Conservation (phyloP, 2,329 filamentous ascomycete genomes). For the Ophiostoma triangulosporum region DNA sequence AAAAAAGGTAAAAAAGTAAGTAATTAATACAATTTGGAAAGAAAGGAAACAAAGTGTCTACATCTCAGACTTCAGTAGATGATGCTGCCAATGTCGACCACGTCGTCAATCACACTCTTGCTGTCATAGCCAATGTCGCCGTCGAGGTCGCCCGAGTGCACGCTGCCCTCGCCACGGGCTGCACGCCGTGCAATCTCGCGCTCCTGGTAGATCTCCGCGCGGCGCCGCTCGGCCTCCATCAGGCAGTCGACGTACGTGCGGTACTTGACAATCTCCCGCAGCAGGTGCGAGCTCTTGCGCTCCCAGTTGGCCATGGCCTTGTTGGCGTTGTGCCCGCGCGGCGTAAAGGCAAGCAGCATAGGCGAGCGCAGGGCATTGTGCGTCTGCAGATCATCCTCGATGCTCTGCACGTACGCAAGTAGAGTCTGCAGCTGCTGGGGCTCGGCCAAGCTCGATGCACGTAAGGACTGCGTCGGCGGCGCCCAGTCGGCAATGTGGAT, state of each 20-base stretch:
- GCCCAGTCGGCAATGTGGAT: constrained; percentile 77
- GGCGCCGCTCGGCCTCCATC: constrained; percentile 53
- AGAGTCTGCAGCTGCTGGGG: constrained; percentile 67
- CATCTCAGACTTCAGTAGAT: neutral
- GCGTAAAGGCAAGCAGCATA: constrained; percentile 82
- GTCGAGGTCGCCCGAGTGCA: constrained; percentile 5
- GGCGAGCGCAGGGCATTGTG: constrained; percentile 82
- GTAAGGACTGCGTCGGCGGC: constrained; percentile 81
- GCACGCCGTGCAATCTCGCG: constrained; percentile 38
- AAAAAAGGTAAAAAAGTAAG: neutral
- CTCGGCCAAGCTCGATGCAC: constrained; percentile 65
- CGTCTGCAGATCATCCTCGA: constrained; percentile 71
- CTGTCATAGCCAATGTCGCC: neutral
- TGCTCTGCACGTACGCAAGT: constrained; percentile 64
- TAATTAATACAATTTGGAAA: neutral
- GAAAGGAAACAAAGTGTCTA: neutral
- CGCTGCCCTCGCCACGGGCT: constrained; percentile 25
- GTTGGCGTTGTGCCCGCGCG: constrained; percentile 62
- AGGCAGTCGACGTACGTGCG: constrained; percentile 85
- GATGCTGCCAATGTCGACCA: neutral
- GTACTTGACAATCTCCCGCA: constrained; percentile 94
- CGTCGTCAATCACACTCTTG: neutral
- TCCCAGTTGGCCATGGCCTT: constrained; percentile 97
- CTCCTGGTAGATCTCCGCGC: constrained; percentile 56
- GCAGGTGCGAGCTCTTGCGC: constrained; percentile 79